Evolutionary conservation across 2,329 filamentous ascomycete species (phyloP).

Genomic region (Lachnellula suecica): DNA sequence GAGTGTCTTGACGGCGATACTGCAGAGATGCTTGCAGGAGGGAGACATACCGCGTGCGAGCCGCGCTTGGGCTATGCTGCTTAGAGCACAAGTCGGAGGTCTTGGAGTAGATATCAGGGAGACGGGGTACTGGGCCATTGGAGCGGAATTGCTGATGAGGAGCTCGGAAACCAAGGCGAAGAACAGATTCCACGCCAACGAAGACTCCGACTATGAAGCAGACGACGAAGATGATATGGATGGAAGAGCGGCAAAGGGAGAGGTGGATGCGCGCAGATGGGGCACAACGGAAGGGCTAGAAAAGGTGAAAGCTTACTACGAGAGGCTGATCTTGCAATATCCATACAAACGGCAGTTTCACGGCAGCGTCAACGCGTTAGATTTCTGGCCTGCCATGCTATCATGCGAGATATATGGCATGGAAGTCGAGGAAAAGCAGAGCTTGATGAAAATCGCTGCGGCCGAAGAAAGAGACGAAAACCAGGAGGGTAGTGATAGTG

Average conservation of each 20-base stretch:
- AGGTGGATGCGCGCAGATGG: conserved; percentile 21
- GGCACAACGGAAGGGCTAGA: conserved; percentile 52
- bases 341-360: conserved; percentile 62
- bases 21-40: conserved; percentile 71
- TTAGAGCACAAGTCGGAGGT: conserved; percentile 58
- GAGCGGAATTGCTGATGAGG: conserved; percentile 79
- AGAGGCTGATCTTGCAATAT: conserved; percentile 74
- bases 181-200: conserved; percentile 8
- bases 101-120: conserved; percentile 65
- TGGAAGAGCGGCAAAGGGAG: neutral
- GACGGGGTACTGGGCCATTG: conserved; percentile 76
- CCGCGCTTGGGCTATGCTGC: conserved; percentile 72
- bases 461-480: conserved; percentile 30
- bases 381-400: conserved; percentile 82
- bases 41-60: conserved; percentile 71
- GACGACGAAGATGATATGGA: neutral
- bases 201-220: conserved; percentile 2
- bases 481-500: conserved; percentile 13
- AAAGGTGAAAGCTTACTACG: conserved; percentile 68
- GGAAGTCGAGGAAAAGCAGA: conserved; percentile 56
- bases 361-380: conserved; percentile 62
- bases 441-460: conserved; percentile 37
- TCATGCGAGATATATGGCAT: conserved; percentile 78
- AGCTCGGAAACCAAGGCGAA: conserved; percentile 21
- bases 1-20: conserved; percentile 63